Percentiles rank a stretch among this genome's conserved stretches.
phyloP scores from a whole-genome alignment of 2,329 filamentous ascomycete genomes.

The Aspergillus sp. region DNA sequence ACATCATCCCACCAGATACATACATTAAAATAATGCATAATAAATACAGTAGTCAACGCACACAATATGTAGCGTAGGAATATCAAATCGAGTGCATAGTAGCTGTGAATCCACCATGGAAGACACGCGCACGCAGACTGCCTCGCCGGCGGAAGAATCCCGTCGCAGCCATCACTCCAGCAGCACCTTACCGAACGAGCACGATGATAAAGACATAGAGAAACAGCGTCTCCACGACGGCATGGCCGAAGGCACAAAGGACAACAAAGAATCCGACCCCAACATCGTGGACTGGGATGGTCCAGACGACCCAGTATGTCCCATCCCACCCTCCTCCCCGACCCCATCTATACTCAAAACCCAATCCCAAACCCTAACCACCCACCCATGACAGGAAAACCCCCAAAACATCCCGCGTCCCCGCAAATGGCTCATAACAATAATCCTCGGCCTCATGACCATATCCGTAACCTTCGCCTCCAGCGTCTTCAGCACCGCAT shows the following conservation, averaged over 20 bases:
- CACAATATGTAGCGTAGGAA: neutral
- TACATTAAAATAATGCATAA: neutral
- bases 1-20: neutral
- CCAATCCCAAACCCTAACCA: neutral
- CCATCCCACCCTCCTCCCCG: neutral
- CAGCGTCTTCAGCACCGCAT: conserved; percentile 50
- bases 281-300: conserved; percentile 7
- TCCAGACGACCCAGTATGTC: neutral
- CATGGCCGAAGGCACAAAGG: neutral
- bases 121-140: neutral
- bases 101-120: neutral
- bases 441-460: conserved; percentile 45
- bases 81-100: neutral
- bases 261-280: neutral
- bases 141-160: neutral
- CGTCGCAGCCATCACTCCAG: neutral
- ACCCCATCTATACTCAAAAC: too few species aligned
- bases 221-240: neutral
- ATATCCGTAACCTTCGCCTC: conserved; percentile 52
- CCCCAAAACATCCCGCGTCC: neutral
- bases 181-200: neutral
- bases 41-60: neutral
- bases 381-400: neutral
- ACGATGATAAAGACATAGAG: neutral
- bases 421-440: conserved; percentile 47